phyloP scores from a whole-genome alignment of 345 rosid genomes.

The Eucalyptus marginata region DNA sequence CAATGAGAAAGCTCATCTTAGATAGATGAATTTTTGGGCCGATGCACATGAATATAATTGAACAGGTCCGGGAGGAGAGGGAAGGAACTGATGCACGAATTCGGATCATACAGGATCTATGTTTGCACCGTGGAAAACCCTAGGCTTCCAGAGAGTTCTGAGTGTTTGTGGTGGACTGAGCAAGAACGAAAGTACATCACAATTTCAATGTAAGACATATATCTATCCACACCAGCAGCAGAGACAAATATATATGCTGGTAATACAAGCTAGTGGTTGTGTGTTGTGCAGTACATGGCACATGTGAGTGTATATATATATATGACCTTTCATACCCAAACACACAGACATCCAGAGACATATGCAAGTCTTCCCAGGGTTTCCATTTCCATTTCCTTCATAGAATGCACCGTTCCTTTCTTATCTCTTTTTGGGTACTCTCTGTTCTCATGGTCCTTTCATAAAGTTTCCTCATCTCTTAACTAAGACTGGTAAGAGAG shows the following conservation, averaged over 20 bases:
- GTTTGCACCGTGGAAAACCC: neutral
- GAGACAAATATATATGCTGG: neutral
- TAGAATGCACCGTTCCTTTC: neutral
- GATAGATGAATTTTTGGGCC: neutral
- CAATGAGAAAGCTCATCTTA: neutral
- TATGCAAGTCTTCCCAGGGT: neutral
- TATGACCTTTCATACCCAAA: neutral
- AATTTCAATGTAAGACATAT: neutral
- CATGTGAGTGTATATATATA: neutral
- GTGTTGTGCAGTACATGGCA: neutral
- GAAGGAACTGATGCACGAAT: neutral
- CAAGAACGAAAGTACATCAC: neutral
- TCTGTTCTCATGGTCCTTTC: neutral
- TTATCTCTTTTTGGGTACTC: neutral
- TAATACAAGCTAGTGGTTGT: neutral
- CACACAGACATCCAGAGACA: neutral
- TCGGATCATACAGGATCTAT: neutral
- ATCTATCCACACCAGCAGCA: neutral
- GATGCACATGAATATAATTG: neutral
- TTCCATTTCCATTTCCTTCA: neutral
- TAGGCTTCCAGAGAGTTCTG: neutral
- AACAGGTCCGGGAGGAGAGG: neutral
- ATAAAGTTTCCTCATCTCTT: slow-evolving; percentile 9
- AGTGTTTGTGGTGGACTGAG: neutral
- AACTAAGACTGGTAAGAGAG: slow-evolving; percentile 17